A percentile compares a stretch with the other conserved stretches of the same genome.
Conservation (phyloP, 345 rosid genomes). For the Brassica incana region DNA sequence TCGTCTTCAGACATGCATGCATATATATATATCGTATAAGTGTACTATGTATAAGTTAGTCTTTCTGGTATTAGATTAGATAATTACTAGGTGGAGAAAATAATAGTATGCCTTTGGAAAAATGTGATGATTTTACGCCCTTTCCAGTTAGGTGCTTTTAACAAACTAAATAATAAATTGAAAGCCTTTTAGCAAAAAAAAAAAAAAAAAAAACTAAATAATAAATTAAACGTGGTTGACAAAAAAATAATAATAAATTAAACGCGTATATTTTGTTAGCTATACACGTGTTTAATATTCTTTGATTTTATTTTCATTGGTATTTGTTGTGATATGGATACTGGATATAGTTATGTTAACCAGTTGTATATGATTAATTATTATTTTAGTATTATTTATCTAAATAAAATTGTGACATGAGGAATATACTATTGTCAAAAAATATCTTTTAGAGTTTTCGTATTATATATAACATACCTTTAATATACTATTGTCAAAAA, state of each 20-base stretch:
- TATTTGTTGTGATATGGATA: background rate
- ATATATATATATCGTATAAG: background rate
- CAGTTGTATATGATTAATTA: background rate
- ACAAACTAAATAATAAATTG: background rate
- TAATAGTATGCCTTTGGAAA: background rate
- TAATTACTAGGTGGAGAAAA: background rate
- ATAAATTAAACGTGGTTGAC: background rate
- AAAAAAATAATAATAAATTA: background rate
- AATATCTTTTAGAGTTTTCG: background rate
- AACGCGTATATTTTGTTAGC: conserved; percentile 1
- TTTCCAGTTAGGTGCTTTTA: background rate
- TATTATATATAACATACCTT: background rate
- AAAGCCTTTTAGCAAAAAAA: background rate
- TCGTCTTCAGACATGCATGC: background rate
- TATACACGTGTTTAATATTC: conserved; percentile 11
- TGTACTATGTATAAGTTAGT: background rate
- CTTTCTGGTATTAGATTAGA: background rate
- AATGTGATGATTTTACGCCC: background rate
- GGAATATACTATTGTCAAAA: background rate
- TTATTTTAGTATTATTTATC: background rate
- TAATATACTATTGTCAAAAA: background rate
- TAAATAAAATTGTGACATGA: background rate
- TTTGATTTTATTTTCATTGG: background rate
- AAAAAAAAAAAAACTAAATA: background rate
- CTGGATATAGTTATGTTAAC: background rate